Evolutionary conservation across 2,329 filamentous ascomycete genomes (phyloP).

Genomic region (Hypoxylon sp.): DNA sequence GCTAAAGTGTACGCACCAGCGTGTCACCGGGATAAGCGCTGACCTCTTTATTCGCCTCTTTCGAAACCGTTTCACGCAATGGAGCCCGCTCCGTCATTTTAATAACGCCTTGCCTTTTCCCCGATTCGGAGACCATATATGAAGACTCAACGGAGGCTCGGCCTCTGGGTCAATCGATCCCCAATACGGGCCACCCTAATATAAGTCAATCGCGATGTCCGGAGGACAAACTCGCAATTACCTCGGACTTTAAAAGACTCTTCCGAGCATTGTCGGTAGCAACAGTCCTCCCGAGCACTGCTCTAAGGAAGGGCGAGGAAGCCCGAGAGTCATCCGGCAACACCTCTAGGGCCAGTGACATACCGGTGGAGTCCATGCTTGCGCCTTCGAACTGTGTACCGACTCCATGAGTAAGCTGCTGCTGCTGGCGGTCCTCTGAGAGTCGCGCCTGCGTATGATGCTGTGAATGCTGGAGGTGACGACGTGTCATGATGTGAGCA

Average conservation of each 20-base stretch:
- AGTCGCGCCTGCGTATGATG: background rate
- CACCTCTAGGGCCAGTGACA: conserved; percentile 12
- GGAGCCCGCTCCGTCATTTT: background rate
- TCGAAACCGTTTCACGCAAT: background rate
- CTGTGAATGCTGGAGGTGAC: conserved; percentile 1
- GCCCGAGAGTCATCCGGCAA: conserved; percentile 5
- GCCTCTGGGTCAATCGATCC: background rate
- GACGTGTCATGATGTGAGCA: conserved; percentile 8
- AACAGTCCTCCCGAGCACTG: conserved; percentile 23
- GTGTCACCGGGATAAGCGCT: background rate
- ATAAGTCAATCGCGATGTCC: background rate
- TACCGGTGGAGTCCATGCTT: background rate
- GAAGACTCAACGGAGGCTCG: background rate
- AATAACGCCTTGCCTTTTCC: background rate
- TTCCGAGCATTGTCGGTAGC: conserved; percentile 3
- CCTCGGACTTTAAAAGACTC: conserved; percentile 25
- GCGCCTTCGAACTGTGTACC: conserved; percentile 31
- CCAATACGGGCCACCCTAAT: background rate
- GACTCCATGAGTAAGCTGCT: conserved; percentile 18
- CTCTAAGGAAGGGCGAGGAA: conserved; percentile 7
- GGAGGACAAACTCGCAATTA: conserved; percentile 17
- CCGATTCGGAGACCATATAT: background rate
- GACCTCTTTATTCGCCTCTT: conserved; percentile 1
- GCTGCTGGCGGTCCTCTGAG: background rate
- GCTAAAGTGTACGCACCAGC: background rate